A percentile compares a stretch with the other conserved stretches of the same genome.
Evolutionary conservation across 257 asterid species (phyloP).

Genomic region (Solanum clarkiae): DNA sequence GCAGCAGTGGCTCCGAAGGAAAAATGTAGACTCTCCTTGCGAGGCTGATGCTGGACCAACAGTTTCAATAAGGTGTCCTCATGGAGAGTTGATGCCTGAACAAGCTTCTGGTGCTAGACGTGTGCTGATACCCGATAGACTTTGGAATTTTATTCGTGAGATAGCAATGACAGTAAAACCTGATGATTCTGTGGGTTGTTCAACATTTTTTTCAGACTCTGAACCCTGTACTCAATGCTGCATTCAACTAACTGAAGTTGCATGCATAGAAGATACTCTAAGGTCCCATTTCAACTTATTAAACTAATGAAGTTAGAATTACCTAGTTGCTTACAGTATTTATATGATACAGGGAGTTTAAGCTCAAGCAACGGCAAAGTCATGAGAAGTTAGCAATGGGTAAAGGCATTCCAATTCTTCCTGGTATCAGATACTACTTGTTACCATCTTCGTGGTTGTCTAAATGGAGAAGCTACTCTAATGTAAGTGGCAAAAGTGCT

Average conservation of each 20-base stretch:
- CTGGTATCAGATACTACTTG: slow-evolving; percentile 51
- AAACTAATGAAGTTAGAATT: slow-evolving; percentile 1
- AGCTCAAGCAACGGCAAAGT: slow-evolving; percentile 62
- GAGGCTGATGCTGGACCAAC: slow-evolving; percentile 98
- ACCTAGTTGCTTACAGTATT: background rate
- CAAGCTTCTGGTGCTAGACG: slow-evolving; percentile 86
- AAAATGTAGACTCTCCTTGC: slow-evolving; percentile 62
- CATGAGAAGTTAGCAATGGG: slow-evolving; percentile 76
- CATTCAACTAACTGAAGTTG: slow-evolving; percentile 61
- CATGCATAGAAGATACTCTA: slow-evolving; percentile 70
- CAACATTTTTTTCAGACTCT: slow-evolving; percentile 51
- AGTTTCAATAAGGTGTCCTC: slow-evolving; percentile 82
- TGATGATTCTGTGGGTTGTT: slow-evolving; percentile 55
- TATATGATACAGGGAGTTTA: slow-evolving; percentile 69
- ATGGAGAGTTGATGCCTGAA: slow-evolving; percentile 85
- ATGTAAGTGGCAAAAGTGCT: slow-evolving; percentile 57
- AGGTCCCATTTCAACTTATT: slow-evolving; percentile 38
- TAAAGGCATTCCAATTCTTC: slow-evolving; percentile 41
- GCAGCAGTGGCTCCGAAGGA: slow-evolving; percentile 92
- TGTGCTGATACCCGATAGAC: slow-evolving; percentile 63
- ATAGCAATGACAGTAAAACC: slow-evolving; percentile 74
- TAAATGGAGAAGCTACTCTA: slow-evolving; percentile 65
- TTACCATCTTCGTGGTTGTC: slow-evolving; percentile 85
- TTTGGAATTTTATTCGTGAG: slow-evolving; percentile 66
- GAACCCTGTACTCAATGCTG: slow-evolving; percentile 72